A percentile compares a stretch with the other conserved stretches of the same genome.
These are phyloP conservation scores for Chrysosporium queenslandicum DNA, from an alignment of 2,329 filamentous ascomycete species.

Conservation along the genomic window DNA sequence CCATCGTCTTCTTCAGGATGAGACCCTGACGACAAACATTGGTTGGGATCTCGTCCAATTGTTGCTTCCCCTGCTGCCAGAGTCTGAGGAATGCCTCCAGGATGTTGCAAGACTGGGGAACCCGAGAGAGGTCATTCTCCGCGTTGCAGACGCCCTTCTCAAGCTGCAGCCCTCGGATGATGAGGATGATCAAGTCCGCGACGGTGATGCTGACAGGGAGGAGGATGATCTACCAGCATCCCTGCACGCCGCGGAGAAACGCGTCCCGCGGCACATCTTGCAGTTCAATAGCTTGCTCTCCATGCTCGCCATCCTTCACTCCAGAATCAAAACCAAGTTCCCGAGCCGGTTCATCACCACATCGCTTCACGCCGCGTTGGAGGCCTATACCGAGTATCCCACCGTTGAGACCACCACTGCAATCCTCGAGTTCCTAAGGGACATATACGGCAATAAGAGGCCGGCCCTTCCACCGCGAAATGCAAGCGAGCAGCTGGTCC, in stretches of 20 bases:
- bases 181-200: conserved; percentile 23
- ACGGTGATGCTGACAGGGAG: conserved; percentile 25
- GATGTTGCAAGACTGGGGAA: conserved; percentile 54
- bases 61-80: conserved; percentile 50
- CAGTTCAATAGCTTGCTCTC: conserved; percentile 37
- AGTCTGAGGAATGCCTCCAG: conserved; percentile 49
- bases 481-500: conserved; percentile 40
- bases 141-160: conserved; percentile 52
- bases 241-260: conserved; percentile 5
- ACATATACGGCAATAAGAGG: conserved; percentile 47
- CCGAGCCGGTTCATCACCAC: conserved; percentile 56
- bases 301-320: conserved; percentile 50
- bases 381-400: conserved; percentile 48
- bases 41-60: conserved; percentile 57
- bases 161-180: conserved; percentile 42
- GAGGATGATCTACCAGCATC: conserved; percentile 8
- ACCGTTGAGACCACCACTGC: conserved; percentile 49
- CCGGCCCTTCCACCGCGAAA: conserved; percentile 51
- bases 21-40: conserved; percentile 51
- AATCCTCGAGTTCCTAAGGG: conserved; percentile 49
- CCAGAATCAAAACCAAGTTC: conserved; percentile 53
- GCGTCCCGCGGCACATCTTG: conserved; percentile 23
- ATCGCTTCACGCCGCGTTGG: conserved; percentile 51
- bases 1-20: conserved; percentile 51
- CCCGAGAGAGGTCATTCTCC: conserved; percentile 54